phyloP scores from a whole-genome alignment of 257 asterid genomes.

The Cinchona pubescens region DNA sequence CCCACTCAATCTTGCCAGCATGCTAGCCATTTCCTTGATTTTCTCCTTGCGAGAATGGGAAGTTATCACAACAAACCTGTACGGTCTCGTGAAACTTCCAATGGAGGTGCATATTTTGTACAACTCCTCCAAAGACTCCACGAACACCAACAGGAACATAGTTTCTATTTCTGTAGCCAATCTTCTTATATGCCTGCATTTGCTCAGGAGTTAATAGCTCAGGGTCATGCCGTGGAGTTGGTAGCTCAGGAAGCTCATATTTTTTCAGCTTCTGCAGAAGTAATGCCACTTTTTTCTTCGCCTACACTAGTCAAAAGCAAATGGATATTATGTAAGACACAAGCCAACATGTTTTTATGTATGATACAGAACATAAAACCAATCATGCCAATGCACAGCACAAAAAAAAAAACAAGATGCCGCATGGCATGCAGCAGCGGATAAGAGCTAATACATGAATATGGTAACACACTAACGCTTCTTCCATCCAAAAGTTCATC shows the following conservation, averaged over 20 bases:
- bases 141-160: slow-evolving; percentile 98
- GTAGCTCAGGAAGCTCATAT: slow-evolving; percentile 95
- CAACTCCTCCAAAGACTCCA: slow-evolving; percentile 98
- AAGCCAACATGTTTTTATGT: not conserved
- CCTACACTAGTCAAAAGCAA: slow-evolving; percentile 54
- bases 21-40: slow-evolving; percentile 88
- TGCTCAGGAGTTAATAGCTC: slow-evolving; percentile 88
- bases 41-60: slow-evolving; percentile 92
- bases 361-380: not conserved
- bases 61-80: slow-evolving; percentile 93
- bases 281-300: slow-evolving; percentile 94
- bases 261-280: slow-evolving; percentile 93
- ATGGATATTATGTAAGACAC: not conserved
- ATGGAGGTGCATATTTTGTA: slow-evolving; percentile 96
- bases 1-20: slow-evolving; percentile 93
- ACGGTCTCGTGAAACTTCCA: slow-evolving; percentile 99
- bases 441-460: not conserved
- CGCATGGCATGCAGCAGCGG: not conserved
- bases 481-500: too few species aligned
- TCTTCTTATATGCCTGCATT: slow-evolving; percentile 84
- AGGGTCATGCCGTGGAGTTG: slow-evolving; percentile 90
- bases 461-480: too few species aligned
- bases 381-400: not conserved
- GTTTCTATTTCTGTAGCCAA: slow-evolving; percentile 84
- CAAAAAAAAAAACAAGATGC: not conserved